phyloP scores from a whole-genome alignment of 1,284 basidiomycete genomes.

The Naganishia cerealis region DNA sequence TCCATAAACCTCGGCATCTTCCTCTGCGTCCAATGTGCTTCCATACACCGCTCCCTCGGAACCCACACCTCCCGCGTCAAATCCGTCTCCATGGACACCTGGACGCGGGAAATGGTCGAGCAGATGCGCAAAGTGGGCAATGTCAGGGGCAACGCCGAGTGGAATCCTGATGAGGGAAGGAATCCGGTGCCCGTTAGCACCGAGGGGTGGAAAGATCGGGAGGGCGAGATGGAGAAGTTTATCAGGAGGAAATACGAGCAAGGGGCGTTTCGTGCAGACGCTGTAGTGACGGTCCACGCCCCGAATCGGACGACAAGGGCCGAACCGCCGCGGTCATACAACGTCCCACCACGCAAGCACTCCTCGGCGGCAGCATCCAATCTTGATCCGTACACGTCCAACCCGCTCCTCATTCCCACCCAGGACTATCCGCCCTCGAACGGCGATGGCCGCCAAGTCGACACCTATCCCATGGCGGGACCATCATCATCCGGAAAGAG shows the following conservation, averaged over 20 bases:
- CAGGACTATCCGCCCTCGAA: no score
- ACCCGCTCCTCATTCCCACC: constrained; percentile 1
- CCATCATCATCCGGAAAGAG: background rate
- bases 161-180: constrained; percentile 49
- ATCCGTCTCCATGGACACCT: constrained; percentile 45
- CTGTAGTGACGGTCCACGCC: background rate
- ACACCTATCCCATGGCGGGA: background rate
- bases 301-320: no score
- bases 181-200: constrained; percentile 47
- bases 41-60: constrained; percentile 51
- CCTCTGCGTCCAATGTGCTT: constrained; percentile 39
- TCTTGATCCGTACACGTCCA: background rate
- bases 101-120: constrained; percentile 51
- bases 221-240: constrained; percentile 51
- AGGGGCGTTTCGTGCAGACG: constrained; percentile 41
- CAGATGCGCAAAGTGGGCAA: constrained; percentile 48
- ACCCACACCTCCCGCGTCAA: constrained; percentile 53
- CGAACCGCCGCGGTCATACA: no score
- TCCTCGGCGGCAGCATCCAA: no score
- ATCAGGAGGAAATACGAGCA: constrained; percentile 52
- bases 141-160: constrained; percentile 46
- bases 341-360: no score
- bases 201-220: constrained; percentile 44
- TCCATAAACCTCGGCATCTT: constrained; percentile 47
- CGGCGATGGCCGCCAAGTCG: no score